phyloP scores from a whole-genome alignment of 441 rosid species.

The Omphalea diandra region DNA sequence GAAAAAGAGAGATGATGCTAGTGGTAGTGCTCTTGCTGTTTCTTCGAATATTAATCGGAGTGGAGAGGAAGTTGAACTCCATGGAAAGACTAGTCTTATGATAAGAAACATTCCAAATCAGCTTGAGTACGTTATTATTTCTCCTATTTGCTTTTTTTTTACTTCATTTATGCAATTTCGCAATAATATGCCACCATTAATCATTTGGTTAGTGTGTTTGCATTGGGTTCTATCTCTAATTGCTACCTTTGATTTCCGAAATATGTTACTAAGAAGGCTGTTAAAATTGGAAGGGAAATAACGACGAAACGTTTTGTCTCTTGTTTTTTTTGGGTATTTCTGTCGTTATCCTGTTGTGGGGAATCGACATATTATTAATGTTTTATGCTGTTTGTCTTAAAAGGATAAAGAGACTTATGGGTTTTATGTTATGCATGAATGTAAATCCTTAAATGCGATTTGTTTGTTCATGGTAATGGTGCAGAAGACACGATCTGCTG shows the following conservation, averaged over 20 bases:
- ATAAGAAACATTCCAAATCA: slow-evolving; percentile 49
- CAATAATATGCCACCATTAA: neutral
- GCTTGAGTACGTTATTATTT: slow-evolving; percentile 30
- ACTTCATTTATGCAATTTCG: neutral
- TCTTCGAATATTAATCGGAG: neutral
- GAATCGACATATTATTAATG: neutral
- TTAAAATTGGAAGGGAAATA: neutral
- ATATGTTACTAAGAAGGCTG: neutral
- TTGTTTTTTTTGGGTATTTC: neutral
- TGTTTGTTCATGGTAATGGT: neutral
- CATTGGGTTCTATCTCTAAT: neutral
- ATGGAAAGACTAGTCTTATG: slow-evolving; percentile 46
- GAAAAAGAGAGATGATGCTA: neutral
- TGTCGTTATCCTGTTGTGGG: neutral
- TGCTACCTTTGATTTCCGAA: neutral
- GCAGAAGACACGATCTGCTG: slow-evolving; percentile 41
- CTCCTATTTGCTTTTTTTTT: neutral
- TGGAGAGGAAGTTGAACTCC: too few species aligned
- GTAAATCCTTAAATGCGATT: neutral
- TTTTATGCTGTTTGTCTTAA: neutral
- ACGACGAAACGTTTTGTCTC: neutral
- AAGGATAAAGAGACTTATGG: too few species aligned
- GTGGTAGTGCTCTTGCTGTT: neutral
- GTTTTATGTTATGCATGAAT: neutral
- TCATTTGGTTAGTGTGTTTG: neutral